phyloP scores from a whole-genome alignment of 2,329 filamentous ascomycete species.

The Lasiodiplodia citricola region DNA sequence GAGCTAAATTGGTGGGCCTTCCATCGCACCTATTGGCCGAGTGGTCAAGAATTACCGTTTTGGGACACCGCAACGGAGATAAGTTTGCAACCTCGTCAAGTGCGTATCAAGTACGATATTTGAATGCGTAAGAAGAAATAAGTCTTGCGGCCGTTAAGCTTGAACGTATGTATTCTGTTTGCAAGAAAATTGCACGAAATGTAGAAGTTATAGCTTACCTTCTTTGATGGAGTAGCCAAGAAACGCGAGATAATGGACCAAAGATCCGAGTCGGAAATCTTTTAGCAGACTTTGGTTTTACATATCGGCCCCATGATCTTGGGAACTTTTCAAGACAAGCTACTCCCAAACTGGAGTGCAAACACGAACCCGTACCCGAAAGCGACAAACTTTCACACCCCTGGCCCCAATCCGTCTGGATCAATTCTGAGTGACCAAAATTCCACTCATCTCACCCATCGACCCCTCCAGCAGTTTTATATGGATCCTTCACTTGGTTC shows the following conservation, averaged over 20 bases:
- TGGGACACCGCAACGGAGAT: background rate
- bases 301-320: background rate
- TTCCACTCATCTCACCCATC: too few species aligned
- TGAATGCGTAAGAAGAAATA: background rate
- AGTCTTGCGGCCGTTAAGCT: background rate
- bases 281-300: background rate
- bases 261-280: background rate
- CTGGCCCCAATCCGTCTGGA: too few species aligned
- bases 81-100: background rate
- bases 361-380: background rate
- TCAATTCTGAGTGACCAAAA: too few species aligned
- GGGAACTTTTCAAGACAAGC: background rate
- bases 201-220: background rate
- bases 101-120: too few species aligned
- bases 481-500: background rate
- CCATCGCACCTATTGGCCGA: background rate
- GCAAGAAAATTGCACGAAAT: background rate
- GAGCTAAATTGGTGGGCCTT: background rate
- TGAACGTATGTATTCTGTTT: background rate
- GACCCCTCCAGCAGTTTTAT: too few species aligned
- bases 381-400: background rate
- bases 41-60: background rate
- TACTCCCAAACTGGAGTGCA: background rate
- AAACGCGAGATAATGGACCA: background rate
- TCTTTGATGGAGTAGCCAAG: background rate